A percentile compares a stretch with the other conserved stretches of the same genome.
phyloP scores from a whole-genome alignment of 2,329 filamentous ascomycete genomes.

The Talaromyces albobiverticillius region DNA sequence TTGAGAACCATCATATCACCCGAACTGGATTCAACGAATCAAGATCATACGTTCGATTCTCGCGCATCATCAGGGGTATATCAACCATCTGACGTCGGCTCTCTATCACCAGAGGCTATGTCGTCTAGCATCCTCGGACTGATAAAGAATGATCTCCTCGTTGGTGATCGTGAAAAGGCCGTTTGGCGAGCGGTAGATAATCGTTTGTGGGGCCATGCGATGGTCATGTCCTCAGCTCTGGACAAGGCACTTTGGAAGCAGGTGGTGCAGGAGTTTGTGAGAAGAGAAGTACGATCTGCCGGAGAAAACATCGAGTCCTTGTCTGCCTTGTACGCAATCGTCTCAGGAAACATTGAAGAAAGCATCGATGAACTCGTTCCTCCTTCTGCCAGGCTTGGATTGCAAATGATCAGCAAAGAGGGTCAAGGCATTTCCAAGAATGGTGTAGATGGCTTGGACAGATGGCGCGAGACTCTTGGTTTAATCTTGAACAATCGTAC shows the following conservation, averaged over 20 bases:
- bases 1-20: slow-evolving; percentile 73
- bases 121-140: slow-evolving; percentile 68
- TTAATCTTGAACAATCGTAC: slow-evolving; percentile 88
- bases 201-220: slow-evolving; percentile 91
- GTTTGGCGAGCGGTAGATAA: slow-evolving; percentile 93
- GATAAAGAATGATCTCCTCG: slow-evolving; percentile 69
- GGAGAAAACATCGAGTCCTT: slow-evolving; percentile 81
- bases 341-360: slow-evolving; percentile 91
- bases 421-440: slow-evolving; percentile 63
- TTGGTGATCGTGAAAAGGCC: slow-evolving; percentile 83
- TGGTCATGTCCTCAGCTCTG: slow-evolving; percentile 81
- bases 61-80: slow-evolving; percentile 30
- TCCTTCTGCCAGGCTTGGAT: slow-evolving; percentile 82
- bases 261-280: slow-evolving; percentile 91
- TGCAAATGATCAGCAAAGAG: slow-evolving; percentile 80
- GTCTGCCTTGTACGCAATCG: slow-evolving; percentile 86
- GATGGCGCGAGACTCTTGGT: slow-evolving; percentile 87
- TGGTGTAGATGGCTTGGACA: slow-evolving; percentile 79
- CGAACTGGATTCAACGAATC: slow-evolving; percentile 33
- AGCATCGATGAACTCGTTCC: slow-evolving; percentile 95
- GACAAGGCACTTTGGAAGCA: slow-evolving; percentile 78
- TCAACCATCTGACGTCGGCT: slow-evolving; percentile 29
- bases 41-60: slow-evolving; percentile 25
- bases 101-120: slow-evolving; percentile 61
- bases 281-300: slow-evolving; percentile 84